Percentiles rank a stretch among this genome's conserved stretches.
Evolutionary conservation across 192 early-diverging fungal genomes (phyloP).

Genomic region (Dispira simplex): DNA sequence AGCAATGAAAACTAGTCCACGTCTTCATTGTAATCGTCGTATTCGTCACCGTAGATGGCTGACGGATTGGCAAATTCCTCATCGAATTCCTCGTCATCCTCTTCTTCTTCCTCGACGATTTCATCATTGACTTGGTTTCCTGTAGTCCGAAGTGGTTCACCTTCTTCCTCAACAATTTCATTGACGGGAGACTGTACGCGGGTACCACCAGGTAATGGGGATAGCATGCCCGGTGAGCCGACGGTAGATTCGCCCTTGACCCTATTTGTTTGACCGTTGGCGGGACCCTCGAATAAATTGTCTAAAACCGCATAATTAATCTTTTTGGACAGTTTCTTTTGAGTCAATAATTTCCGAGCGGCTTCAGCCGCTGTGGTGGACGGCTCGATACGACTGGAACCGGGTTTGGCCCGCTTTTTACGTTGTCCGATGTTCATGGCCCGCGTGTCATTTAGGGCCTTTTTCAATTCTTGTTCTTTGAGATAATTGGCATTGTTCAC

Average conservation of each 20-base stretch:
- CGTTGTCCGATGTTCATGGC: neutral
- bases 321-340: conserved; percentile 72
- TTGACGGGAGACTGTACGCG: conserved; percentile 21
- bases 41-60: conserved; percentile 13
- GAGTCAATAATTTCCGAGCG: conserved; percentile 48
- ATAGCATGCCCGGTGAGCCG: conserved; percentile 10
- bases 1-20: no score
- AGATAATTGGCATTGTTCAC: conserved; percentile 77
- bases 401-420: conserved; percentile 19
- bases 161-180: conserved; percentile 29
- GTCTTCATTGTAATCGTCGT: conserved; percentile 21
- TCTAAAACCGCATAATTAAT: conserved; percentile 78
- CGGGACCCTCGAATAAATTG: conserved; percentile 40
- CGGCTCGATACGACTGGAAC: conserved; percentile 8
- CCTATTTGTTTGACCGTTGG: conserved; percentile 18
- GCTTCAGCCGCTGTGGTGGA: conserved; percentile 61
- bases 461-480: conserved; percentile 34
- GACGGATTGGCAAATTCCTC: conserved; percentile 12
- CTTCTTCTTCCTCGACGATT: conserved; percentile 28
- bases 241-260: conserved; percentile 17
- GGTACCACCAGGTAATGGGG: conserved; percentile 11
- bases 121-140: conserved; percentile 25
- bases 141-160: conserved; percentile 16
- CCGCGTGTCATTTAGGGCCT: conserved; percentile 14
- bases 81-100: conserved; percentile 8